Evolutionary conservation across 176 grass and related monocot genomes (phyloP).

Genomic region (Zizania latifolia): DNA sequence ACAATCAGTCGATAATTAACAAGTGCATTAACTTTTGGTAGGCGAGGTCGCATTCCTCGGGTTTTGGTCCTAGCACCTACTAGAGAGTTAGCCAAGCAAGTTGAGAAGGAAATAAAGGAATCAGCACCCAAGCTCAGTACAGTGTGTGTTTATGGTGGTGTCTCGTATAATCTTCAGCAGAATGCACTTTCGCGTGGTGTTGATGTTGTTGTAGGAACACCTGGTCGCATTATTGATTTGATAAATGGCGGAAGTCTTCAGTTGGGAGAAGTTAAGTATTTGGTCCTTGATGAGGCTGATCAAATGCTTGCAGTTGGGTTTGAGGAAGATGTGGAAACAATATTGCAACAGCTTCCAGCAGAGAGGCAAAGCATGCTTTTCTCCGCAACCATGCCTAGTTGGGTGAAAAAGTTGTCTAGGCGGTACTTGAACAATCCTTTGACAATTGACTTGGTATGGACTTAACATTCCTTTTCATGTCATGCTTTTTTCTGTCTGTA

Average conservation of each 20-base stretch:
- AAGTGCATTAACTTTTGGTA: slow-evolving; percentile 28
- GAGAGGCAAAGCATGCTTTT: slow-evolving; percentile 93
- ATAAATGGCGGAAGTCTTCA: slow-evolving; percentile 66
- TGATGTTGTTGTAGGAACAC: slow-evolving; percentile 97
- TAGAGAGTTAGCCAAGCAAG: slow-evolving; percentile 92
- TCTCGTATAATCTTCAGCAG: slow-evolving; percentile 84
- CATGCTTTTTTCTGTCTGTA: neutral
- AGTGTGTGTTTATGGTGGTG: slow-evolving; percentile 94
- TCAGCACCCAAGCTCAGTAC: slow-evolving; percentile 74
- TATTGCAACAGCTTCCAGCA: slow-evolving; percentile 68
- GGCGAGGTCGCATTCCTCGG: slow-evolving; percentile 65
- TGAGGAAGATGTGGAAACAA: slow-evolving; percentile 98
- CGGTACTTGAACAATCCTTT: slow-evolving; percentile 79
- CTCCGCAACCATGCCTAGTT: slow-evolving; percentile 95
- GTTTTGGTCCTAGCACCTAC: slow-evolving; percentile 88
- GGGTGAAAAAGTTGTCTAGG: slow-evolving; percentile 92
- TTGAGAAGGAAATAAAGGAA: slow-evolving; percentile 99
- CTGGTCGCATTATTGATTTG: slow-evolving; percentile 95
- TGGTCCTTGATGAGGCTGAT: slow-evolving; percentile 97
- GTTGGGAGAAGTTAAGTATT: slow-evolving; percentile 77
- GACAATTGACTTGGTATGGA: slow-evolving; percentile 88
- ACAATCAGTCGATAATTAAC: slow-evolving; percentile 14
- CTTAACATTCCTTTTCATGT: slow-evolving; percentile 1
- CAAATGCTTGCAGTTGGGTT: slow-evolving; percentile 99
- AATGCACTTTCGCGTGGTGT: slow-evolving; percentile 79